These are phyloP conservation scores for Volvox carteri DNA, from an alignment of 163 green algal genomes.

Conservation along the genomic window DNA sequence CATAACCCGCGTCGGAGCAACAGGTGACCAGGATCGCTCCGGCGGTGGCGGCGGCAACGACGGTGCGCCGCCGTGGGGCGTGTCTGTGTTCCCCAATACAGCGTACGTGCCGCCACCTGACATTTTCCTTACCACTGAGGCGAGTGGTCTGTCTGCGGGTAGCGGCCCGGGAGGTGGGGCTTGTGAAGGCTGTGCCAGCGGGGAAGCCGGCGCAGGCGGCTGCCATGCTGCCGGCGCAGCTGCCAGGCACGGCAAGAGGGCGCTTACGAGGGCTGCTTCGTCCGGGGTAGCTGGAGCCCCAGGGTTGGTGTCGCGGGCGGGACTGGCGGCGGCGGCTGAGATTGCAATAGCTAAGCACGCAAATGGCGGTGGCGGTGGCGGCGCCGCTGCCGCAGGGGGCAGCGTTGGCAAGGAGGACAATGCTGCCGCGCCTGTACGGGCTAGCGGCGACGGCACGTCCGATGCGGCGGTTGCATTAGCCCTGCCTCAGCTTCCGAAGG, in stretches of 20 bases:
- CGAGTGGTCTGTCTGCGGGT: not conserved
- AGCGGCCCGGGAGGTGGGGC: not conserved
- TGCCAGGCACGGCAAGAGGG: not conserved
- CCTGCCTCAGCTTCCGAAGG: not conserved
- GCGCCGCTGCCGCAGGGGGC: not conserved
- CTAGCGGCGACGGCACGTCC: not conserved
- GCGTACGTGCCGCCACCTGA: not conserved
- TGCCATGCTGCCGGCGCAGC: not conserved
- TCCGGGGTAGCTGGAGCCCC: not conserved
- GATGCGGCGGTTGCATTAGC: not conserved
- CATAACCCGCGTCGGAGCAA: not conserved
- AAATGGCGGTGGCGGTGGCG: not conserved
- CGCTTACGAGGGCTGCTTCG: not conserved
- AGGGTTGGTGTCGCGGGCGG: not conserved
- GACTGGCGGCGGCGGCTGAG: not conserved
- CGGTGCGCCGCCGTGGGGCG: not conserved
- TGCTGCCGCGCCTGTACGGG: not conserved
- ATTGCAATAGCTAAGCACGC: not conserved
- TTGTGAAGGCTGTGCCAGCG: not conserved
- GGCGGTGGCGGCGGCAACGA: not conserved
- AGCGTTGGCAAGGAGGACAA: no score
- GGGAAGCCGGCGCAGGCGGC: not conserved
- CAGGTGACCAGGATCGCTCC: not conserved
- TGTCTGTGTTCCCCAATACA: not conserved
- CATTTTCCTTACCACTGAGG: conserved; percentile 4